These are phyloP conservation scores for Nelumbo lutea DNA, from an alignment of 164 flowering plant genomes.

Conservation along the genomic window DNA sequence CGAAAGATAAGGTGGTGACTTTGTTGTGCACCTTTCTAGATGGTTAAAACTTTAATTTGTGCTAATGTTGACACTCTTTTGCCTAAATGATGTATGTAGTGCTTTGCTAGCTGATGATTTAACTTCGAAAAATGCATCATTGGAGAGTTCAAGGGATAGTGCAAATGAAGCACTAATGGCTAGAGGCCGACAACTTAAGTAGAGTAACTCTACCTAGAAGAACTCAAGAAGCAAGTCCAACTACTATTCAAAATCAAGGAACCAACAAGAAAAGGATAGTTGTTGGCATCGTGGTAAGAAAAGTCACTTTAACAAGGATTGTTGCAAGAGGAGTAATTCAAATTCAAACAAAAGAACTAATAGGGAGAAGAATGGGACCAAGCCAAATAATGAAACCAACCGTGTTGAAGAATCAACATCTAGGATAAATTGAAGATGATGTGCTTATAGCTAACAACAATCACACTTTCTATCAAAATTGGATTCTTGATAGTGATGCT, in stretches of 20 bases:
- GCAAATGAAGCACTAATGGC: too few species aligned
- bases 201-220: not conserved
- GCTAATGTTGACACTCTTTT: too few species aligned
- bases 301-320: not conserved
- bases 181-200: not conserved
- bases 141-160: too few species aligned
- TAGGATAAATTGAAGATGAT: not conserved
- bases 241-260: not conserved
- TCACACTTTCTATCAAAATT: not conserved
- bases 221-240: not conserved
- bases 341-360: not conserved
- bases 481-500: slow-evolving; percentile 5
- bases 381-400: not conserved
- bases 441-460: not conserved
- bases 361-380: not conserved
- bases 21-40: too few species aligned
- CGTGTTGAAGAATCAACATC: not conserved
- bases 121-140: too few species aligned
- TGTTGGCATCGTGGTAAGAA: not conserved
- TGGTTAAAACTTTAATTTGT: too few species aligned
- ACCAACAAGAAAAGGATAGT: not conserved
- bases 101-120: too few species aligned
- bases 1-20: too few species aligned
- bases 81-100: too few species aligned
- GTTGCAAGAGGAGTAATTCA: not conserved